Evolutionary conservation across 495 filamentous ascomycete species (phyloP).

Genomic region (Daldinia vernicosa): DNA sequence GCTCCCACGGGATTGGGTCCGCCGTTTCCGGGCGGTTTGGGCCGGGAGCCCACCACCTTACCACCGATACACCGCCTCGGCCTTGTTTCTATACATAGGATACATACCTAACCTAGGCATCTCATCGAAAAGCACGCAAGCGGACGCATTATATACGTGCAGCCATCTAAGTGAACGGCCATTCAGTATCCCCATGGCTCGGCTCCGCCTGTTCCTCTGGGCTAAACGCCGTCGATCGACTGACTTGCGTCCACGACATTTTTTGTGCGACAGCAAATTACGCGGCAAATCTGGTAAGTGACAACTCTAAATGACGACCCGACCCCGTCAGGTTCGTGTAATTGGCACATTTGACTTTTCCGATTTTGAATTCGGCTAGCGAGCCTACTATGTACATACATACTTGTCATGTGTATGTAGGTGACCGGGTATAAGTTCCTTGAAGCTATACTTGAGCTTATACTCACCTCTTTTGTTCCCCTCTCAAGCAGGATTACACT

Average conservation of each 20-base stretch:
- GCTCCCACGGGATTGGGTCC: background rate
- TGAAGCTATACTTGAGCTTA: too few species aligned
- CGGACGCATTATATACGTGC: background rate
- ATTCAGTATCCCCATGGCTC: background rate
- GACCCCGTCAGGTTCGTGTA: background rate
- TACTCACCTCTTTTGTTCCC: too few species aligned
- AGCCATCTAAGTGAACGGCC: background rate
- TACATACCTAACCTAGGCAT: too few species aligned
- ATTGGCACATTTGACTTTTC: conserved; percentile 8
- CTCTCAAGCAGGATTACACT: too few species aligned
- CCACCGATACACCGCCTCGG: conserved; percentile 16
- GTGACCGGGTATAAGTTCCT: too few species aligned
- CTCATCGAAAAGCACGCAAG: background rate
- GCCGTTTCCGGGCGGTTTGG: background rate
- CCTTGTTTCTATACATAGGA: background rate
- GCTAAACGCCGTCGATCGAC: conserved; percentile 1
- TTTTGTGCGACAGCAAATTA: conserved; percentile 20
- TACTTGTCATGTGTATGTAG: background rate
- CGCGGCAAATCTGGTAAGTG: conserved; percentile 20
- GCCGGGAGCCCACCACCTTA: background rate
- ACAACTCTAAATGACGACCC: conserved; percentile 16
- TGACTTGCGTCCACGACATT: conserved; percentile 2
- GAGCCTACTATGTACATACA: background rate
- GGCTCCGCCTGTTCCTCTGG: conserved; percentile 26
- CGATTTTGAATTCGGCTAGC: conserved; percentile 9